Base-by-base conservation (phyloP, 768 basidiomycete genomes). In the Russula brevipes region DNA sequence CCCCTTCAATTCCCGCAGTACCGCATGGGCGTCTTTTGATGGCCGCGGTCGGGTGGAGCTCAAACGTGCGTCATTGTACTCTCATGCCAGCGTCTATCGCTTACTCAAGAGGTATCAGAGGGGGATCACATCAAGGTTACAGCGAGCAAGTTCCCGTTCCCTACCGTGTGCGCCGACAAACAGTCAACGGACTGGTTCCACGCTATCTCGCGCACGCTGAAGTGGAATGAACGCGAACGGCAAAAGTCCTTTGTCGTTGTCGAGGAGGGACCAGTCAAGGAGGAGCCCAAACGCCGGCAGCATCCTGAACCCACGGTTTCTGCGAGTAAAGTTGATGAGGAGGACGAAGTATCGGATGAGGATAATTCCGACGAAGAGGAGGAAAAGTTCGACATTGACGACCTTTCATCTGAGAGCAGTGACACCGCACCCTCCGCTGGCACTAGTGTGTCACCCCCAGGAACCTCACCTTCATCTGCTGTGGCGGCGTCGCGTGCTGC, bases 111-210 rank as follows among this genome's bases (percentile, higher is more conserved):
- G 51, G 4, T 47, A 5, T 41, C 77, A 98, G 95, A 98, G 87
- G 97, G 97, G 46, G 97, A 99, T 71, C 96, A 98, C 72, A 98
- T 99, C 78, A 98, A 96, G 77, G 88, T 99, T 61, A 94, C 91
- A 1, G 96, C 97, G 0, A 97, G 94, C 1, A 92, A 88, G 72
- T 99, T 92, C 73, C 97, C 97, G 5, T 98, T 98, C 81, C 97
- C 97, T 7, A 98, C 97, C 3, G 94, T 99, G 6, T 98, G 96
- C 70, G 94, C 93, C 7, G 92, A 97, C 72, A 97, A 95, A 66
- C 95, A 97, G 72, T 97, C 94, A 19, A 92, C 91, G 2, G 97
- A 99, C 72, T 99, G 97, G 97, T 98, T 99, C 85, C 87, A 93
- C 65, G 84, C 96, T 4, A 98, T 99, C 66, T 92, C 93, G 41